Conservation (phyloP, 2,329 filamentous ascomycete species). For the Dothiorella sarmentorum region DNA sequence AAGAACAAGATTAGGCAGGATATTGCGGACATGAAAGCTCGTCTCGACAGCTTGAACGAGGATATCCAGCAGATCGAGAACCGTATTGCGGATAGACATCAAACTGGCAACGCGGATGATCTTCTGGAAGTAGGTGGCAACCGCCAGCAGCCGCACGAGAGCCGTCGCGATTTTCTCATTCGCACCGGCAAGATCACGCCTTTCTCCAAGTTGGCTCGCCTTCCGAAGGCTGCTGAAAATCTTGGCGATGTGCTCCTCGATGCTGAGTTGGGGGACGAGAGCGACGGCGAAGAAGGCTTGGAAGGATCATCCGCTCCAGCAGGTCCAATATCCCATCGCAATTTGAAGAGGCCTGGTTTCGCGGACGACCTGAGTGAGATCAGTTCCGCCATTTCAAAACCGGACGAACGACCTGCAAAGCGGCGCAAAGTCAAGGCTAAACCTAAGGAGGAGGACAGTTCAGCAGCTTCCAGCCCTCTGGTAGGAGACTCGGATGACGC, state of each 20-base stretch:
- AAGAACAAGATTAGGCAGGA: conserved; percentile 61
- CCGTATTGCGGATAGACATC: conserved; percentile 73
- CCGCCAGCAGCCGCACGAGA: conserved; percentile 71
- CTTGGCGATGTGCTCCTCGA: conserved; percentile 76
- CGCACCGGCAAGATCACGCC: conserved; percentile 97
- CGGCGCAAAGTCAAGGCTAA: neutral
- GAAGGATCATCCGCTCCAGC: conserved; percentile 22
- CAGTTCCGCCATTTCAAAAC: neutral
- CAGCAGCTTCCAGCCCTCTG: conserved; percentile 16
- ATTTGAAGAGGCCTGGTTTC: conserved; percentile 49
- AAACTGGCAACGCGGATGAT: conserved; percentile 48
- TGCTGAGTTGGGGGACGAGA: conserved; percentile 68
- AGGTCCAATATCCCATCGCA: conserved; percentile 44
- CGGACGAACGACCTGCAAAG: conserved; percentile 35
- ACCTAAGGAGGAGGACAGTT: conserved; percentile 21
- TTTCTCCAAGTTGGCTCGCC: conserved; percentile 74
- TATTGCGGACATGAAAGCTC: conserved; percentile 62
- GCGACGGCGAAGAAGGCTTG: conserved; percentile 37
- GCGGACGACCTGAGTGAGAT: conserved; percentile 23
- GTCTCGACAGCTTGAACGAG: conserved; percentile 61
- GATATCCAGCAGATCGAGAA: conserved; percentile 78
- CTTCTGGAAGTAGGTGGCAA: conserved; percentile 49
- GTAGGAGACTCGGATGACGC: conserved; percentile 40
- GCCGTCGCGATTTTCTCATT: conserved; percentile 82
- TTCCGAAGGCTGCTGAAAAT: conserved; percentile 62